A percentile compares a stretch with the other conserved stretches of the same genome.
phyloP scores from a whole-genome alignment of 148 eudicot species.

The Chenopodium album region DNA sequence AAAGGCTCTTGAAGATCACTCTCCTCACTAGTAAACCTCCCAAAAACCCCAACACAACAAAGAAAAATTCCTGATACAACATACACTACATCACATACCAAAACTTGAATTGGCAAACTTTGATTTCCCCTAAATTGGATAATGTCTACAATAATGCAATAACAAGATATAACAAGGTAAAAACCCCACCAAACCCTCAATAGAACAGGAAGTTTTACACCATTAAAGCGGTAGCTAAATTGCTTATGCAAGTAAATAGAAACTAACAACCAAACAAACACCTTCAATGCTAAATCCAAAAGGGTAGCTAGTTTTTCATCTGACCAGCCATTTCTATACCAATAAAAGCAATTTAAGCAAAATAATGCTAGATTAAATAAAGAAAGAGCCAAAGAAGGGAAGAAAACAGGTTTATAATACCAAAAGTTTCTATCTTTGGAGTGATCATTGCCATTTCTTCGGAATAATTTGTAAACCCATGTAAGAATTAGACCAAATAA shows the following conservation, averaged over 20 bases:
- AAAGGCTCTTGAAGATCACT: conserved; percentile 45
- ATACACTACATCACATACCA: conserved; percentile 46
- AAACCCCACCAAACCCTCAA: conserved; percentile 70
- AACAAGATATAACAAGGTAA: conserved; percentile 51
- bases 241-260: conserved; percentile 40
- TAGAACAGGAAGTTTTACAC: conserved; percentile 40
- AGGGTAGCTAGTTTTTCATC: conserved; percentile 39
- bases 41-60: conserved; percentile 39
- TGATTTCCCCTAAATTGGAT: conserved; percentile 28
- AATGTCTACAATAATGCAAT: conserved; percentile 50
- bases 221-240: conserved; percentile 19
- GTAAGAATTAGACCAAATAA: conserved; percentile 33
- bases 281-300: conserved; percentile 40
- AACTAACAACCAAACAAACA: conserved; percentile 39
- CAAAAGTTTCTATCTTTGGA: conserved; percentile 34
- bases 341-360: conserved; percentile 44
- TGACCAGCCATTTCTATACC: conserved; percentile 60
- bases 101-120: conserved; percentile 29
- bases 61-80: conserved; percentile 37
- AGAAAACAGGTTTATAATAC: conserved; percentile 35
- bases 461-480: conserved; percentile 33
- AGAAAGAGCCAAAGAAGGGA: conserved; percentile 35
- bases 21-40: conserved; percentile 26
- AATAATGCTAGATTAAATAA: conserved; percentile 40
- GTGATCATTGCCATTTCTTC: conserved; percentile 10